Evolutionary conservation across 2,329 filamentous ascomycete species (phyloP), one percentile per base, ranked within the genome.

Genomic region (Exophiala sp.): DNA sequence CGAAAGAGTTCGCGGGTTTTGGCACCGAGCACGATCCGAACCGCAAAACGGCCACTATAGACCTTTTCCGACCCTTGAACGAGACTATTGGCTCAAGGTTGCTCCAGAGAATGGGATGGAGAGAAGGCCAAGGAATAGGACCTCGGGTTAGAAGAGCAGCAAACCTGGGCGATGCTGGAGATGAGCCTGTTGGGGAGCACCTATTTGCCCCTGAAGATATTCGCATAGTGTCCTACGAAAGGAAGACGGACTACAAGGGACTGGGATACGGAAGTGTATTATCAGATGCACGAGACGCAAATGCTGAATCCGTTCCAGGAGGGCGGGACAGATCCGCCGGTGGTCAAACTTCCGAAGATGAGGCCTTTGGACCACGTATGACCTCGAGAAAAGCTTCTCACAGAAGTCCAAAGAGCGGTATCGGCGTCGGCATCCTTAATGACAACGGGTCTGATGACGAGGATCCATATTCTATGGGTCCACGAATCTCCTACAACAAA

Each of bases 401-500:
- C 46, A 79, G 48, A 85, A 83, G 62, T 69, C 66, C 61, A 51
- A 76, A 76, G 45, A 80, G 85, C 2, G 88, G 86, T 0, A 88
- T 97, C 57, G 91, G 91, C 0, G 83, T 95, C 11, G 91, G 91
- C 0, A 76, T 96, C 1, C 70, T 97, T 39, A 96, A 97, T 61
- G 91, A 96, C 59, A 93, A 84, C 16, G 90, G 89, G 9, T 96
- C 91, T 3, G 93, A 97, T 59, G 90, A 96, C 39, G 93, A 97
- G 61, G 90, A 96, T 62, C 86, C 88, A 0, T 97, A 95, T 64
- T 86, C 91, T 50, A 83, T 97, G 46, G 91, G 91, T 0, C 93
- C 93, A 0, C 85, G 82, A 58, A 94, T 96, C 65, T 88, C 84
- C 10, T 95, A 95, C 67, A 95, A 87, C 60, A 80, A 83, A 34